A percentile compares a stretch with the other conserved stretches of the same genome.
These are phyloP conservation scores for Boletus smithii DNA, from an alignment of 1,284 basidiomycete genomes.

Conservation along the genomic window DNA sequence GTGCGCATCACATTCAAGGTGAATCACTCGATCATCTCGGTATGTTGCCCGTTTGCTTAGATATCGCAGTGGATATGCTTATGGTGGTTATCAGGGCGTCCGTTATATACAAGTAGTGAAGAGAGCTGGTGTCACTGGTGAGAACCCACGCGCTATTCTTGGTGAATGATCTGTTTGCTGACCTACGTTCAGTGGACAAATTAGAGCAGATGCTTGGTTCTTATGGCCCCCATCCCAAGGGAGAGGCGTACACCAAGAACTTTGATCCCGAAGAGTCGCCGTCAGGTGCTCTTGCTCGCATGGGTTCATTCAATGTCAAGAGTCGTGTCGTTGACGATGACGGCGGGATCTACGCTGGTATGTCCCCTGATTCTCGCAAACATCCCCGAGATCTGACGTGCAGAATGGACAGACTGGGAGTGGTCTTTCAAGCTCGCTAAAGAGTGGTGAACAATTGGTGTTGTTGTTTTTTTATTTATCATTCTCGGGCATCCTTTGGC, in stretches of 20 bases:
- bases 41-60: constrained; percentile 33
- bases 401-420: constrained; percentile 60
- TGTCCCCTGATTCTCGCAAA: constrained; percentile 23
- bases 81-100: constrained; percentile 51
- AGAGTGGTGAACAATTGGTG: constrained; percentile 57
- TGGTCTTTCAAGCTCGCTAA: constrained; percentile 81
- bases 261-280: constrained; percentile 79
- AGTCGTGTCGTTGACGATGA: constrained; percentile 86
- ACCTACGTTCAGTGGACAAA: constrained; percentile 65
- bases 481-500: constrained; percentile 26
- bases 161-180: constrained; percentile 5
- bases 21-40: constrained; percentile 83
- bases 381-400: constrained; percentile 6
- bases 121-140: constrained; percentile 67
- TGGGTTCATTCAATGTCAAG: constrained; percentile 70
- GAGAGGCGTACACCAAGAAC: constrained; percentile 61
- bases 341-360: constrained; percentile 70
- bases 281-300: constrained; percentile 77
- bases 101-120: constrained; percentile 86
- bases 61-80: constrained; percentile 9
- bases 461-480: constrained; percentile 11
- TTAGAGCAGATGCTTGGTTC: constrained; percentile 90
- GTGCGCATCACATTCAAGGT: constrained; percentile 78
- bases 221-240: constrained; percentile 66
- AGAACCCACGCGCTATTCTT: constrained; percentile 3